Evolutionary conservation across 2,329 filamentous ascomycete genomes (phyloP).

Genomic region (Truncatella angustata): DNA sequence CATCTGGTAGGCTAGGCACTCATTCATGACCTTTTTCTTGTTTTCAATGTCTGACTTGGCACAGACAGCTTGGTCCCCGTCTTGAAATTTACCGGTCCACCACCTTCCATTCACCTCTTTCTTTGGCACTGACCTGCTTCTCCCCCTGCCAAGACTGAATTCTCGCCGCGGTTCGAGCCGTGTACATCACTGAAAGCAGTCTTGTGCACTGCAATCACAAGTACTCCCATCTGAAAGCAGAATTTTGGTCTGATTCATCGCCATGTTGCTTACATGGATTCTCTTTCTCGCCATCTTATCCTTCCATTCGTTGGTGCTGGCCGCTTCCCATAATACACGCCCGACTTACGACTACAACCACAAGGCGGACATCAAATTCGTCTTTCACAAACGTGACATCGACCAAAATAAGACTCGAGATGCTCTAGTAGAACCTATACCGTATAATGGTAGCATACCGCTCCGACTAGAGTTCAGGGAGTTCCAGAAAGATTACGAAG

Average conservation of each 20-base stretch:
- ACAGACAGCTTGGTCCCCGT: background rate
- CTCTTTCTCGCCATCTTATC: background rate
- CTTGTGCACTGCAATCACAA: background rate
- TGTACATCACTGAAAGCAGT: background rate
- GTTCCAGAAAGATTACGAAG: constrained; percentile 60
- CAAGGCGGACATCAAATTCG: constrained; percentile 35
- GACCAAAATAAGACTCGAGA: constrained; percentile 24
- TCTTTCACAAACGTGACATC: constrained; percentile 38
- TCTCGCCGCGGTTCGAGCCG: background rate
- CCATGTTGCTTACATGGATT: background rate
- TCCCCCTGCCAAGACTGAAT: background rate
- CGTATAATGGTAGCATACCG: constrained; percentile 39
- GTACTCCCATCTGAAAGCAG: background rate
- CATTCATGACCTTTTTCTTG: background rate
- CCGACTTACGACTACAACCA: constrained; percentile 50
- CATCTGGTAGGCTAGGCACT: background rate
- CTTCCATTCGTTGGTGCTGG: background rate
- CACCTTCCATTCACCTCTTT: background rate
- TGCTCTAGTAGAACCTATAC: constrained; percentile 41
- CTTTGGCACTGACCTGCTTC: background rate
- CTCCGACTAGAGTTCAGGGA: constrained; percentile 66
- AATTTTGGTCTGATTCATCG: background rate
- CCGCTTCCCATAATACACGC: background rate
- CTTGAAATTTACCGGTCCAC: background rate
- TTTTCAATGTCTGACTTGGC: background rate